Evolutionary conservation across 2,329 filamentous ascomycete genomes (phyloP), one percentile per base, ranked within the genome.

Genomic region (Emergomyces africanus): DNA sequence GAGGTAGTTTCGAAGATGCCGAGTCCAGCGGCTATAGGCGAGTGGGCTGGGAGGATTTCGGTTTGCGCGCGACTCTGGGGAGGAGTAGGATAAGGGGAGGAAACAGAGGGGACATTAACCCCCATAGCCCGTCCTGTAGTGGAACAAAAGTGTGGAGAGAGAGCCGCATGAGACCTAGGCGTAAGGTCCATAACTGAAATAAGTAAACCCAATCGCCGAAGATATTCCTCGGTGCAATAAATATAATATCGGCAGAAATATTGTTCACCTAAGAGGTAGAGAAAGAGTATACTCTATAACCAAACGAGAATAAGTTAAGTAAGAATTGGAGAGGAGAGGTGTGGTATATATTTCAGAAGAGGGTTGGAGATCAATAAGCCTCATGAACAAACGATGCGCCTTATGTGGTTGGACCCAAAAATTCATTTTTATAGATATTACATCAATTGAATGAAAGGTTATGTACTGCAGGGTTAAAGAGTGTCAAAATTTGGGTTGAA

Each of bases 1-100:
- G 67, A 65, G n/a, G 63, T 59, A 28, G 63, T 66, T 49, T 66
- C 60, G 12, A 68, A 65, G 28, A 74, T 71, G 1, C 71, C 72
- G 30, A 74, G 59, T 10, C 71, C 70, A 33, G 65, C 54, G 37
- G 65, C 69, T 25, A 65, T 54, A 41, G 65, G 63, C 25, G 66
- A 60, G 60, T 59, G 62, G 33, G 49, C 58, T 30, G 53, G 58
- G 59, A 60, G 37, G 44, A 57, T 46, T 46, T 61, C 62, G 42
- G 56, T 59, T 46, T 64, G 58, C 23, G 59, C 49, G 49, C 42
- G 60, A 56, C 49, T 59, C 35, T 54, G 61, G 48, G 56, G 66
- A 64, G 57, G 64, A 20, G 68, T 67, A 2, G 68, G 62, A 60
- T 70, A 72, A 15, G 60, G 41, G 20, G 48, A 18, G 30, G 62